Evolutionary conservation across 148 eudicot genomes (phyloP).

Genomic region (Fallopia convolvulus): DNA sequence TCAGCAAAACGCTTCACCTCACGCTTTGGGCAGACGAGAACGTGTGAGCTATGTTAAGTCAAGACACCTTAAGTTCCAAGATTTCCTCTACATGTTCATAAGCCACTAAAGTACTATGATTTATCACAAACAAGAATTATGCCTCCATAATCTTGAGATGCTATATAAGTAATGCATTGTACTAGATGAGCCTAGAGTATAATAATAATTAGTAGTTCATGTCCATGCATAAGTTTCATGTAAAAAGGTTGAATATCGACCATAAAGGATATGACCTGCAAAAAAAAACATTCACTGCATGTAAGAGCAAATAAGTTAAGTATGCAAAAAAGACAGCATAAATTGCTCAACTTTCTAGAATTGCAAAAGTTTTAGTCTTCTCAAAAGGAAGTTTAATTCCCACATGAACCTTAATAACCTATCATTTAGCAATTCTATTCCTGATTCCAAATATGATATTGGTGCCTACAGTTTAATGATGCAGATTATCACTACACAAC

Average conservation of each 20-base stretch:
- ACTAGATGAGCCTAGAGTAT: not conserved
- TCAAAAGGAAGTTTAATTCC: not conserved
- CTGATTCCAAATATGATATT: not conserved
- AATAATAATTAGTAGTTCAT: not conserved
- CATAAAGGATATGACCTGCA: conserved; percentile 94
- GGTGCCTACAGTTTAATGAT: not conserved
- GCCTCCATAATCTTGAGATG: not conserved
- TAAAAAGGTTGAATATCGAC: not conserved
- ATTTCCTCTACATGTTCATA: not conserved
- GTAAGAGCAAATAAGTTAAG: not conserved
- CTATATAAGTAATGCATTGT: not conserved
- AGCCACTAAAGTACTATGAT: not conserved
- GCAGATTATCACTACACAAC: not conserved
- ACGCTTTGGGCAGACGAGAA: conserved; percentile 91
- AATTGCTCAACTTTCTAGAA: not conserved
- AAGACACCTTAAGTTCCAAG: conserved; percentile 22
- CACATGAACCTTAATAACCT: not conserved
- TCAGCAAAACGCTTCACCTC: conserved; percentile 86
- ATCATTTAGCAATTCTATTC: not conserved
- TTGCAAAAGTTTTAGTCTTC: not conserved
- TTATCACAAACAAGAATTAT: not conserved
- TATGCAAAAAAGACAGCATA: not conserved
- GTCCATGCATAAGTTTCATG: not conserved
- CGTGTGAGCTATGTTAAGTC: conserved; percentile 70
- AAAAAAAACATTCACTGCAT: conserved; percentile 11